Evolutionary conservation across 345 rosid species (phyloP).

Genomic region (Bruguiera gymnorhiza): DNA sequence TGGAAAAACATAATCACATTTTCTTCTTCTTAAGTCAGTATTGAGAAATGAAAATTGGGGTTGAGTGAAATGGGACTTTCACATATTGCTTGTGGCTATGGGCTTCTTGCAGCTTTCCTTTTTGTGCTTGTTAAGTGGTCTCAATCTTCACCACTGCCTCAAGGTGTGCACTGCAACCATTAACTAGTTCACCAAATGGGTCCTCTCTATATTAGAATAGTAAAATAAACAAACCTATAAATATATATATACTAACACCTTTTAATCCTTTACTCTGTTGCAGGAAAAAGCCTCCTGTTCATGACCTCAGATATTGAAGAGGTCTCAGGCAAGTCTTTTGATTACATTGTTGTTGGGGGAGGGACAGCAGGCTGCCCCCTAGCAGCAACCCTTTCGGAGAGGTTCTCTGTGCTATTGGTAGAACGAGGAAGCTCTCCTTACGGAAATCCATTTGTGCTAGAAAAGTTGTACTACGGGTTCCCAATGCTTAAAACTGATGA

Average conservation of each 20-base stretch:
- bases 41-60: not conserved
- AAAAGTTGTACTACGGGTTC: constrained; percentile 19
- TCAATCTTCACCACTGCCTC: constrained; percentile 18
- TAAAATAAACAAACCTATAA: no score
- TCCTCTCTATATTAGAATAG: no score
- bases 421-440: constrained; percentile 73
- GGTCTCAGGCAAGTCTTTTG: constrained; percentile 64
- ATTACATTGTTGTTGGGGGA: constrained; percentile 70
- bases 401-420: constrained; percentile 51
- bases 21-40: not conserved
- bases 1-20: not conserved
- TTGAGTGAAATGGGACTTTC: constrained; percentile 3
- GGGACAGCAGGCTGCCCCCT: constrained; percentile 77
- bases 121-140: constrained; percentile 14
- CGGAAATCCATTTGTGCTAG: constrained; percentile 50
- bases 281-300: constrained; percentile 47
- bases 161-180: constrained; percentile 29
- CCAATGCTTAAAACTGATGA: constrained; percentile 39
- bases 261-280: not conserved
- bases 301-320: constrained; percentile 56
- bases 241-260: no score
- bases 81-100: constrained; percentile 3
- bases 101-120: constrained; percentile 21
- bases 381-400: constrained; percentile 63
- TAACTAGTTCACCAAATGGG: no score